A percentile compares a stretch with the other conserved stretches of the same genome.
Evolutionary conservation across 2,329 filamentous ascomycete species (phyloP).

Genomic region (Apiospora phragmitis): DNA sequence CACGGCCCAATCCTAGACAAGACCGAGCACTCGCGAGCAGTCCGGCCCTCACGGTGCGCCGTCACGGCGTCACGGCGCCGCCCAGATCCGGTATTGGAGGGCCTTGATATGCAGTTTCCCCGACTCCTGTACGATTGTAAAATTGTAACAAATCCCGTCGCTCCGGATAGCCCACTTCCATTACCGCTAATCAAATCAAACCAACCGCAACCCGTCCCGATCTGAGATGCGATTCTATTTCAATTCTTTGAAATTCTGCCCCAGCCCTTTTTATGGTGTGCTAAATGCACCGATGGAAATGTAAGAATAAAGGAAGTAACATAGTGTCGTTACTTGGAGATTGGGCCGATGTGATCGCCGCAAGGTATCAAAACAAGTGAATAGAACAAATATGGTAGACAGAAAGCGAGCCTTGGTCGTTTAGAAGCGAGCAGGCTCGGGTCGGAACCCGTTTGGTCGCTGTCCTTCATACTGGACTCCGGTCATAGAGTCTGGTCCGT

Average conservation of each 20-base stretch:
- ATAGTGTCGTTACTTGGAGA: background rate
- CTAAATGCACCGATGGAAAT: background rate
- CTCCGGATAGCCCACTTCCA: background rate
- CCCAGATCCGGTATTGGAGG: background rate
- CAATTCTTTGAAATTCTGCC: conserved; percentile 1
- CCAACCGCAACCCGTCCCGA: background rate
- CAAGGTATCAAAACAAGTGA: conserved; percentile 6
- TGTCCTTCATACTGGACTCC: conserved; percentile 63
- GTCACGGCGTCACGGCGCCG: background rate
- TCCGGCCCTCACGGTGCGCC: background rate
- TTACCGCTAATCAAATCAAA: conserved; percentile 8
- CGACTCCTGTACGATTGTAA: background rate
- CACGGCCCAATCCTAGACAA: background rate
- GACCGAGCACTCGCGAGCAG: background rate
- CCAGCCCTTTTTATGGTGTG: background rate
- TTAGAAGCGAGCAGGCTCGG: background rate
- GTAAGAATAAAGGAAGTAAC: background rate
- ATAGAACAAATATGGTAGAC: background rate
- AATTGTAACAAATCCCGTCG: conserved; percentile 1
- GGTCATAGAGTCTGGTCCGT: conserved; percentile 61
- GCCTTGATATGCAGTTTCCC: background rate
- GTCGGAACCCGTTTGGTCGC: conserved; percentile 26
- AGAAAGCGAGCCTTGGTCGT: background rate
- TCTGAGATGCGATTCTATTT: background rate
- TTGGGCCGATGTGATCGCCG: background rate